Evolutionary conservation across 1,284 basidiomycete genomes (phyloP).

Genomic region (Coniophora puteana): DNA sequence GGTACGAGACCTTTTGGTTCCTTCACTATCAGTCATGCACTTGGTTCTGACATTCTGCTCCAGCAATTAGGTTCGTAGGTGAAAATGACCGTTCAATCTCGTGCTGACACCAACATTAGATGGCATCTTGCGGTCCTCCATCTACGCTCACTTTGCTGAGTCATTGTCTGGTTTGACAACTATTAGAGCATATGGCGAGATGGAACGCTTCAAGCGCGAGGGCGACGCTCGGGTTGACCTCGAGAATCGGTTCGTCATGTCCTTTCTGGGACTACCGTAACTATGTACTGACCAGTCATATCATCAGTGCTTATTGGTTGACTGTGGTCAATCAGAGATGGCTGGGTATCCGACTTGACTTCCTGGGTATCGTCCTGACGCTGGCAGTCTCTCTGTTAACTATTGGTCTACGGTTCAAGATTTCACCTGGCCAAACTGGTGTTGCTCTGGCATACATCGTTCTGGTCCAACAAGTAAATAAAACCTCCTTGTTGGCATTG

Average conservation of each 20-base stretch:
- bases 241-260: constrained; percentile 72
- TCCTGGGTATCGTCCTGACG: constrained; percentile 75
- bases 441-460: constrained; percentile 76
- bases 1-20: constrained; percentile 49
- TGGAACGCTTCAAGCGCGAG: constrained; percentile 66
- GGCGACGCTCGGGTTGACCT: constrained; percentile 80
- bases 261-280: constrained; percentile 57
- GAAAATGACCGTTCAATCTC: not conserved
- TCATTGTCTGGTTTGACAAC: constrained; percentile 81
- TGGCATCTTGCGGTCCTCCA: constrained; percentile 54
- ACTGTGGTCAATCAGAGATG: constrained; percentile 84
- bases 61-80: constrained; percentile 48
- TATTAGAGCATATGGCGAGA: constrained; percentile 82
- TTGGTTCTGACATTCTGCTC: not conserved
- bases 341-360: constrained; percentile 87
- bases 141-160: constrained; percentile 91
- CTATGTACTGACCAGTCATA: constrained; percentile 9
- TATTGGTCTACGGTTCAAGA: constrained; percentile 67
- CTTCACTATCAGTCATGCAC: constrained; percentile 6
- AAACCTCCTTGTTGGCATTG: not conserved
- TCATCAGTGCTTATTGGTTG: constrained; percentile 69
- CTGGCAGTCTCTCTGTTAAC: constrained; percentile 80
- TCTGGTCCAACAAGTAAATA: constrained; percentile 54
- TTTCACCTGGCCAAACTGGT: constrained; percentile 79
- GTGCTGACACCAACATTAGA: constrained; percentile 31